Percentiles rank a stretch among this genome's conserved stretches.
Conservation (phyloP, 2,329 filamentous ascomycete genomes). For the Cladophialophora chaetospira region DNA sequence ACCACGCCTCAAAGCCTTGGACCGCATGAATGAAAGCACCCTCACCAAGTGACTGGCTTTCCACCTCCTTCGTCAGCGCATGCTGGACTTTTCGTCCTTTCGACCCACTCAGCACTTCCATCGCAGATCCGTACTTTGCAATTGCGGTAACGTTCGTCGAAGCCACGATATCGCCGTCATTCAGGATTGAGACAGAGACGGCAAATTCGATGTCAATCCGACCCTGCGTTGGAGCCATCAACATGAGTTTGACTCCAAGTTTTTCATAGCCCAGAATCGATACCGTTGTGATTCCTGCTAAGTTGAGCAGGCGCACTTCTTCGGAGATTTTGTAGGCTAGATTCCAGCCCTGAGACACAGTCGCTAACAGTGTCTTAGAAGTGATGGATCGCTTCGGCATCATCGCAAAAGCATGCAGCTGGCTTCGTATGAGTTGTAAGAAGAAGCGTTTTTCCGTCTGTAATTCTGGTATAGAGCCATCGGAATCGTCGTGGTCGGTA, state of each 20-base stretch:
- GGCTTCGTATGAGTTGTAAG: slow-evolving; percentile 44
- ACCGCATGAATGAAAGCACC: slow-evolving; percentile 31
- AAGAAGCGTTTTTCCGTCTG: slow-evolving; percentile 45
- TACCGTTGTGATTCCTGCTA: slow-evolving; percentile 46
- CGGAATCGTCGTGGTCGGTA: slow-evolving; percentile 26
- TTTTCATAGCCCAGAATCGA: slow-evolving; percentile 34
- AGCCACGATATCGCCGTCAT: slow-evolving; percentile 28
- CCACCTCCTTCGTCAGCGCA: slow-evolving; percentile 32
- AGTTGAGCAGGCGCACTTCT: slow-evolving; percentile 48
- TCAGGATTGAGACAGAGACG: slow-evolving; percentile 24
- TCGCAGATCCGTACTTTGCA: slow-evolving; percentile 24
- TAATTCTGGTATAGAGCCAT: slow-evolving; percentile 27
- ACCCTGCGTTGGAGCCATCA: slow-evolving; percentile 27
- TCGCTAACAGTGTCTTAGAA: slow-evolving; percentile 44
- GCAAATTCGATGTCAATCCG: slow-evolving; percentile 33
- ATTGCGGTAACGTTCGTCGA: slow-evolving; percentile 26
- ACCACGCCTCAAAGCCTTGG: slow-evolving; percentile 32
- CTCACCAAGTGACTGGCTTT: slow-evolving; percentile 29
- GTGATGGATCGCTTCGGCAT: slow-evolving; percentile 41
- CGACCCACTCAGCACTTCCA: slow-evolving; percentile 20
- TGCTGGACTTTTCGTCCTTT: slow-evolving; percentile 32
- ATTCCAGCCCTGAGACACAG: slow-evolving; percentile 48
- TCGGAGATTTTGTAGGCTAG: slow-evolving; percentile 43
- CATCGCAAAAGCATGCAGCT: slow-evolving; percentile 37
- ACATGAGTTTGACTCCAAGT: slow-evolving; percentile 29